Evolutionary conservation across 73 alveolate species (phyloP).

Genomic region (Symbiodinium natans): DNA sequence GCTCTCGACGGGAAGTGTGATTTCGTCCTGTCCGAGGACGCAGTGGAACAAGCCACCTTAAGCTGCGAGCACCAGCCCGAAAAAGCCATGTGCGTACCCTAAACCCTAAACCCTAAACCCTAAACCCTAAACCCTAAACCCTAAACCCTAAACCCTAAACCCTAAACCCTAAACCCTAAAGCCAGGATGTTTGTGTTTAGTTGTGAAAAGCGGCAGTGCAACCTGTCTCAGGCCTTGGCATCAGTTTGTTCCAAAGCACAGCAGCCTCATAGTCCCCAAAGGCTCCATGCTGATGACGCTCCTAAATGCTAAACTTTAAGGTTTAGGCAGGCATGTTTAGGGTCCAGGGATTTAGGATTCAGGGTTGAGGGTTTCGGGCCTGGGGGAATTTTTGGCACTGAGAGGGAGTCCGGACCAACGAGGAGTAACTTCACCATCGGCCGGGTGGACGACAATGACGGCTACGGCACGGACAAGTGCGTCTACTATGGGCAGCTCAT

Average conservation of each 20-base stretch:
- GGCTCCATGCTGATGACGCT: too few species aligned
- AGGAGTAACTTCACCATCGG: conserved; percentile 77
- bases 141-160: too few species aligned
- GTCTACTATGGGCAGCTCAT: conserved; percentile 57
- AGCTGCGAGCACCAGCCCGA: neutral
- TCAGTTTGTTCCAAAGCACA: too few species aligned
- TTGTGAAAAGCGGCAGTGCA: neutral
- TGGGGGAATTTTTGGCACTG: neutral
- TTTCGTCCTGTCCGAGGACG: conserved; percentile 60
- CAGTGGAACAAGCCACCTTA: neutral
- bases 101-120: too few species aligned
- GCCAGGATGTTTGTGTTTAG: too few species aligned
- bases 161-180: too few species aligned
- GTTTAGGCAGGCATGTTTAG: neutral
- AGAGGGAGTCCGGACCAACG: neutral
- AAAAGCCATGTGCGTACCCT: too few species aligned
- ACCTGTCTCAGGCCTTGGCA: too few species aligned
- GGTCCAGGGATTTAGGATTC: neutral
- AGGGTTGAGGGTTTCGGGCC: neutral
- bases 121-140: too few species aligned
- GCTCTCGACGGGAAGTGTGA: conserved; percentile 83
- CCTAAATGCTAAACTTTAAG: too few species aligned
- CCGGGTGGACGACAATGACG: conserved; percentile 74
- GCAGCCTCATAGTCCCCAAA: too few species aligned
- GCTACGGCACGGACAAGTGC: conserved; percentile 34